A percentile compares a stretch with the other conserved stretches of the same genome.
phyloP scores from a whole-genome alignment of 352 stramenopile genomes.

The Aphanomyces stellatus region DNA sequence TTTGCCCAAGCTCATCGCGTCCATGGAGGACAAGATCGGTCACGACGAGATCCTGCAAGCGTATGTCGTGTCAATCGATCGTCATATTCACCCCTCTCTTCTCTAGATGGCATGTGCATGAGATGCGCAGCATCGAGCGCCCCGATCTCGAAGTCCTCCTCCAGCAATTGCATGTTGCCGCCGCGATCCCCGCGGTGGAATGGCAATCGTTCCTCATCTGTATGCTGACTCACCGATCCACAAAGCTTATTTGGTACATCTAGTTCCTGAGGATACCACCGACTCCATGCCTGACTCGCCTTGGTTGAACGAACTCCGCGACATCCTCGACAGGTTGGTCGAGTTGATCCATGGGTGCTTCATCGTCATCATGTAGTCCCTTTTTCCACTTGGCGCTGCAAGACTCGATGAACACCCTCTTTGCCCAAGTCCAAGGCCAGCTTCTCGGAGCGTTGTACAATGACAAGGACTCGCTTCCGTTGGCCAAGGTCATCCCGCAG shows the following conservation, averaged over 20 bases:
- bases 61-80: neutral
- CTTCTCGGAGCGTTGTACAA: conserved; percentile 1
- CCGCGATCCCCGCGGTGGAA: neutral
- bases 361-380: neutral
- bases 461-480: neutral
- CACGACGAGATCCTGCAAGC: neutral
- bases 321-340: conserved; percentile 9
- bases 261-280: conserved; percentile 5
- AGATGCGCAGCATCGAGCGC: neutral
- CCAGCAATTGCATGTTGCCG: neutral
- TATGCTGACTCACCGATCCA: no score
- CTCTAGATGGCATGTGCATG: conserved; percentile 12
- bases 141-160: neutral
- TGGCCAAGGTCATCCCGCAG: conserved; percentile 19
- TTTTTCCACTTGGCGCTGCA: conserved; percentile 10
- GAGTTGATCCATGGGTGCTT: neutral
- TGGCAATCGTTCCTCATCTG: conserved; percentile 19
- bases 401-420: neutral
- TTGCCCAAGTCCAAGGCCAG: neutral
- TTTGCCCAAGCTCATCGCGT: conserved; percentile 8
- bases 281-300: neutral
- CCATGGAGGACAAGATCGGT: neutral
- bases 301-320: conserved; percentile 16
- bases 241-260: neutral
- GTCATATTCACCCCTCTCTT: neutral